A percentile compares a stretch with the other conserved stretches of the same genome.
These are phyloP conservation scores for Diaporthe nobilis DNA, from an alignment of 2,329 filamentous ascomycete genomes.

Conservation along the genomic window DNA sequence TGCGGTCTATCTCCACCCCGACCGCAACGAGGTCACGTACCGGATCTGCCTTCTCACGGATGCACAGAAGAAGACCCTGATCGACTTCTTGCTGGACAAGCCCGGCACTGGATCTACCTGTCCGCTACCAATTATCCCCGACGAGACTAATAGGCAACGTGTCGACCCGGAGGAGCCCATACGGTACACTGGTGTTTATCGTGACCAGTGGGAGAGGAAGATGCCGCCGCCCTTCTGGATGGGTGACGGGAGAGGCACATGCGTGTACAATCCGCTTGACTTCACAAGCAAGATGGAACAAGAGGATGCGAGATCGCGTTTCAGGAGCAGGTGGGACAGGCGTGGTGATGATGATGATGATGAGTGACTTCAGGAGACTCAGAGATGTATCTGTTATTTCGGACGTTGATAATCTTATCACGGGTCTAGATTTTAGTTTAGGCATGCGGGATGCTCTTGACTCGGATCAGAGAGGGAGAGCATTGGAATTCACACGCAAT, in stretches of 20 bases:
- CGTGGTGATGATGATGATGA: constrained; percentile 3
- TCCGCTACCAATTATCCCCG: background rate
- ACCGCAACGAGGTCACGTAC: constrained; percentile 11
- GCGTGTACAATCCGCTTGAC: constrained; percentile 1
- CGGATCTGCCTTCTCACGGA: constrained; percentile 16
- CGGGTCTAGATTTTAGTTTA: background rate
- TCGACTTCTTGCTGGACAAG: constrained; percentile 10
- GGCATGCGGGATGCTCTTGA: too few species aligned
- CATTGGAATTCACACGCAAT: too few species aligned
- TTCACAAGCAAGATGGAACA: background rate
- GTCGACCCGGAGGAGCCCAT: constrained; percentile 12
- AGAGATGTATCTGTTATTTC: background rate
- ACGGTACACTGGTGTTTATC: background rate
- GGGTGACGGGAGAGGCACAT: constrained; percentile 16
- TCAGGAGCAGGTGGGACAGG: background rate
- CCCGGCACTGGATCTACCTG: background rate
- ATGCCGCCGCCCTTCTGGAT: constrained; percentile 1
- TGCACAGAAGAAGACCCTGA: constrained; percentile 3
- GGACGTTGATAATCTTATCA: background rate
- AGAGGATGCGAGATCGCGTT: constrained; percentile 3
- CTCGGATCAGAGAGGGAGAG: too few species aligned
- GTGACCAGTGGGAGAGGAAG: constrained; percentile 6
- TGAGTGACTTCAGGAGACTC: background rate
- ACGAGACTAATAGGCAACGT: background rate
- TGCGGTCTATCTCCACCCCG: constrained; percentile 5